phyloP scores from a whole-genome alignment of 495 filamentous ascomycete species.

The Aspergillus leporis region DNA sequence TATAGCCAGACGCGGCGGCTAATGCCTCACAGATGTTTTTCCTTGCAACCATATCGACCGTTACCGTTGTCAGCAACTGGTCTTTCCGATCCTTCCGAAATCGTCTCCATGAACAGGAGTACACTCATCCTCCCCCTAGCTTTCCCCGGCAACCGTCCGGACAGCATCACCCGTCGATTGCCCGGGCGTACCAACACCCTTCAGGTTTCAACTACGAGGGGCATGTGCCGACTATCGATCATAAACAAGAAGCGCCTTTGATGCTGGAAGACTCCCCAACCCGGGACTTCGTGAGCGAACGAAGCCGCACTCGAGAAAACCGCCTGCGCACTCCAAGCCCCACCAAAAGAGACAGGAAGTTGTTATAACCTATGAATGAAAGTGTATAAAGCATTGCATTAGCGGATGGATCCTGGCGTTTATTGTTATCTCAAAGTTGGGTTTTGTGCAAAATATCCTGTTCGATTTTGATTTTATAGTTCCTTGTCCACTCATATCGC shows the following conservation, averaged over 20 bases:
- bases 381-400: slow-evolving; percentile 10
- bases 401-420: slow-evolving; percentile 16
- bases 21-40: slow-evolving; percentile 36
- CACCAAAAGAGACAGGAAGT: slow-evolving; percentile 33
- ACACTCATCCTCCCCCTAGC: slow-evolving; percentile 23
- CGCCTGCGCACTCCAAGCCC: slow-evolving; percentile 44
- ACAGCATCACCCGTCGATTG: slow-evolving; percentile 28
- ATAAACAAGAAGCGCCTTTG: slow-evolving; percentile 33
- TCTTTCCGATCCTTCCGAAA: slow-evolving; percentile 48
- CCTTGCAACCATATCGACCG: slow-evolving; percentile 43
- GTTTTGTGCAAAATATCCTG: slow-evolving; percentile 1
- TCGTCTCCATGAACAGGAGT: slow-evolving; percentile 36
- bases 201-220: slow-evolving; percentile 28
- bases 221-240: slow-evolving; percentile 16
- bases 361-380: slow-evolving; percentile 13
- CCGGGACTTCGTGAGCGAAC: slow-evolving; percentile 36
- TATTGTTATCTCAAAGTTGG: background rate
- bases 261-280: slow-evolving; percentile 36
- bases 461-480: background rate
- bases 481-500: background rate
- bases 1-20: background rate
- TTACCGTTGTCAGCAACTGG: slow-evolving; percentile 49
- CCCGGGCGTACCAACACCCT: slow-evolving; percentile 29
- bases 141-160: slow-evolving; percentile 25
- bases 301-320: slow-evolving; percentile 36